Conservation (phyloP, 176 grass and related monocot species). For the Lolium perenne region DNA sequence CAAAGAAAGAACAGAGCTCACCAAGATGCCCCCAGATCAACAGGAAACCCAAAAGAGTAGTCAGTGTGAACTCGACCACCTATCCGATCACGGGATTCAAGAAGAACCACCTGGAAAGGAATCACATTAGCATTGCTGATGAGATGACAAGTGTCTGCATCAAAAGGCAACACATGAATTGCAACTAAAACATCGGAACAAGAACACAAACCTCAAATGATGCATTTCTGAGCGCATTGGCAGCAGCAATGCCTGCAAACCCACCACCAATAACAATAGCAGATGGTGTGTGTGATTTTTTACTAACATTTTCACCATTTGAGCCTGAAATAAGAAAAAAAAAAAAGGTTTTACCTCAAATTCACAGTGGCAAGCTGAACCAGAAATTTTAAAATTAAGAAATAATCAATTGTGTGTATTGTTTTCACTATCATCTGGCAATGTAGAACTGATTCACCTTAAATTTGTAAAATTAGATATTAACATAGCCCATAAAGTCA, state of each 20-base stretch:
- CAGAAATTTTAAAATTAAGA: conserved; percentile 7
- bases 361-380: not conserved
- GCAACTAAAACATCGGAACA: not conserved
- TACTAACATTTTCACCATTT: conserved; percentile 59
- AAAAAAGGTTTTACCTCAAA: conserved; percentile 6
- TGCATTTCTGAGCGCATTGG: conserved; percentile 84
- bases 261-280: conserved; percentile 97
- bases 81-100: conserved; percentile 96
- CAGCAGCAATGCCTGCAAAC: conserved; percentile 96
- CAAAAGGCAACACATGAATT: conserved; percentile 22
- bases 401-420: not conserved
- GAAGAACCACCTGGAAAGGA: conserved; percentile 76
- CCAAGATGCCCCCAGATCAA: conserved; percentile 97
- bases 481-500: not conserved
- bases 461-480: not conserved
- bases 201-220: conserved; percentile 66
- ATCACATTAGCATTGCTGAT: conserved; percentile 16
- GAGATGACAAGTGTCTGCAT: conserved; percentile 1
- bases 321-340: conserved; percentile 54
- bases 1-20: conserved; percentile 53
- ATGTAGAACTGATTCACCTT: not conserved
- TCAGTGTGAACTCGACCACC: conserved; percentile 94
- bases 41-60: conserved; percentile 95
- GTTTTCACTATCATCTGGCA: not conserved
- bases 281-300: conserved; percentile 65